Base-by-base conservation (phyloP, 148 eudicot species). In the Cornus suecica region DNA sequence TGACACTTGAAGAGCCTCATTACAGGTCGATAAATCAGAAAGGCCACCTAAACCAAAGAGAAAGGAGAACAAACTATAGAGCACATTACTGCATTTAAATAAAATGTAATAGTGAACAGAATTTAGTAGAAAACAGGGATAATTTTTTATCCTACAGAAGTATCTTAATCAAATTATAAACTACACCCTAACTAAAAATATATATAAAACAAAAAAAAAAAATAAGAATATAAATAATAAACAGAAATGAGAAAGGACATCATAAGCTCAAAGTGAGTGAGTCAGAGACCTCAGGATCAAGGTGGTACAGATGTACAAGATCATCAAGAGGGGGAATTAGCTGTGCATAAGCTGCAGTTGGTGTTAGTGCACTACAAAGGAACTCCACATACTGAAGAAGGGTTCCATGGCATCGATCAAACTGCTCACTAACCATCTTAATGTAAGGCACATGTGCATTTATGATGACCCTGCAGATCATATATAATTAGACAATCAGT, bases 321-420 rank as follows among this genome's bases (percentile, higher is more conserved):
- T 96, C 94, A 81, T 87, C 62, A 74, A 93, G 98, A 78, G 87
- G 29, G 45, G 99, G 99, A 83, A 93, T 80, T 72, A 96, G 80
- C 75, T 90, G 87, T 63, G 94, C 97, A 87, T 93, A 96, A 23
- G 88, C 80, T 83, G 87, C 69, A 67, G 87, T 83, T 25, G 98
- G 91, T 15, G 83, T 87, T 69, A 93, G 83, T 22, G 99, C 92
- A 79, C 93, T 87, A 70, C 83, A 83, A 16, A 96, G 88, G 78
- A 96, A 96, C 52, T 96, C 99, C 77, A 96, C 99, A 83, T 87
- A 96, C 77, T 96, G 99, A 78, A 93, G 98, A 82, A 96, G 99
- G 75, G 94, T 81, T 24, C 99, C 98, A 85, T 96, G 99, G 82
- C 99, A 96, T 82, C 99, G 84, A 82, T 96, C 99, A 84, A 89